A percentile compares a stretch with the other conserved stretches of the same genome.
phyloP scores from a whole-genome alignment of 208 protist genomes.

The Acanthamoeba sp. region DNA sequence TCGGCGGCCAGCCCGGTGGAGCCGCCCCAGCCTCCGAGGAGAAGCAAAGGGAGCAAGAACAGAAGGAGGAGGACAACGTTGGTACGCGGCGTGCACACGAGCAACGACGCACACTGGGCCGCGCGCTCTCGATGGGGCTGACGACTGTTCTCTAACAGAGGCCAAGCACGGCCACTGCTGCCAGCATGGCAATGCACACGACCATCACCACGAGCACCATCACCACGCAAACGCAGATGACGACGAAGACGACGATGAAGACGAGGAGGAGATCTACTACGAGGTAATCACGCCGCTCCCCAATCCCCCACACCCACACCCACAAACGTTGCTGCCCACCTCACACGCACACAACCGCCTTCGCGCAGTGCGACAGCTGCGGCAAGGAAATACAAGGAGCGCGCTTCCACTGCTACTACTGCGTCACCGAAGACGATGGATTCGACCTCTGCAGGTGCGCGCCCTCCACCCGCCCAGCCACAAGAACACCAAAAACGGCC shows the following conservation, averaged over 20 bases:
- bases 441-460: slow-evolving; percentile 8
- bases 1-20: not conserved
- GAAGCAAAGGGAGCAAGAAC: not conserved
- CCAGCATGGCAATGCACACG: not conserved
- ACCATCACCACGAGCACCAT: not conserved
- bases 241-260: not conserved
- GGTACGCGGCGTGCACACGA: no score
- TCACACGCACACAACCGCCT: not conserved
- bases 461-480: not conserved
- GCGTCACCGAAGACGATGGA: not conserved
- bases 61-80: not conserved
- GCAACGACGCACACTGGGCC: not conserved
- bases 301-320: no score
- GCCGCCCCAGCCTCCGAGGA: not conserved
- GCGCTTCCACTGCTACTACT: slow-evolving; percentile 44
- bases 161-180: not conserved
- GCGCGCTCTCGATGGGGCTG: not conserved
- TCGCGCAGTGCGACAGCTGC: not conserved
- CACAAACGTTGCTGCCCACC: not conserved
- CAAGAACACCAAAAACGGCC: not conserved
- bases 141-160: not conserved
- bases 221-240: not conserved
- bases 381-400: not conserved
- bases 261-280: not conserved
- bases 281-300: not conserved